phyloP scores from a whole-genome alignment of 1,139 yeast species.

The Pichia kudriavzevii region DNA sequence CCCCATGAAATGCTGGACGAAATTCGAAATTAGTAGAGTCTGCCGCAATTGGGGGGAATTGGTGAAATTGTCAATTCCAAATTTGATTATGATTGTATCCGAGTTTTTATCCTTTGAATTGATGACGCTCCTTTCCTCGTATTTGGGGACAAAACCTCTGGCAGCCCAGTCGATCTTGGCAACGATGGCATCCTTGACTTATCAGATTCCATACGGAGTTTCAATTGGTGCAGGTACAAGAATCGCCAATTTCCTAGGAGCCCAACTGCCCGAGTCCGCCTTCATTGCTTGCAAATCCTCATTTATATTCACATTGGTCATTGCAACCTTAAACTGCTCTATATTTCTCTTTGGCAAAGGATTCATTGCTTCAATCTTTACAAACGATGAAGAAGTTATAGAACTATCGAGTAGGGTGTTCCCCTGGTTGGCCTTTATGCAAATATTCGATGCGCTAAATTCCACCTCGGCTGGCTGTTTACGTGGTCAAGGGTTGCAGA shows the following conservation, averaged over 20 bases:
- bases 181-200: slow-evolving; percentile 42
- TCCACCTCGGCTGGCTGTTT: slow-evolving; percentile 55
- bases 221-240: slow-evolving; percentile 55
- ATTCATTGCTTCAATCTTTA: slow-evolving; percentile 25
- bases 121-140: slow-evolving; percentile 47
- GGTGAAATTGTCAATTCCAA: slow-evolving; percentile 46
- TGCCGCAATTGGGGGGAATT: slow-evolving; percentile 43
- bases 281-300: slow-evolving; percentile 40
- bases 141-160: slow-evolving; percentile 45
- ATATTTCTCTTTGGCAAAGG: slow-evolving; percentile 35
- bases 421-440: slow-evolving; percentile 51
- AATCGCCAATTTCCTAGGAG: slow-evolving; percentile 53
- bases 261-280: slow-evolving; percentile 43
- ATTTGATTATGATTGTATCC: slow-evolving; percentile 51
- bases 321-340: slow-evolving; percentile 37
- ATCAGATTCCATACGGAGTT: slow-evolving; percentile 51
- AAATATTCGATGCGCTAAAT: slow-evolving; percentile 49
- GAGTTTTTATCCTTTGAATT: slow-evolving; percentile 54
- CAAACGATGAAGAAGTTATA: slow-evolving; percentile 34
- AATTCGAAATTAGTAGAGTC: slow-evolving; percentile 30
- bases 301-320: slow-evolving; percentile 35
- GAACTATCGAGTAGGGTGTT: slow-evolving; percentile 35
- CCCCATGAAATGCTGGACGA: slow-evolving; percentile 41
- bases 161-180: slow-evolving; percentile 56
- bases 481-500: slow-evolving; percentile 54